Evolutionary conservation across 139 green algal species (phyloP).

Genomic region (Coccomyxa sp.): DNA sequence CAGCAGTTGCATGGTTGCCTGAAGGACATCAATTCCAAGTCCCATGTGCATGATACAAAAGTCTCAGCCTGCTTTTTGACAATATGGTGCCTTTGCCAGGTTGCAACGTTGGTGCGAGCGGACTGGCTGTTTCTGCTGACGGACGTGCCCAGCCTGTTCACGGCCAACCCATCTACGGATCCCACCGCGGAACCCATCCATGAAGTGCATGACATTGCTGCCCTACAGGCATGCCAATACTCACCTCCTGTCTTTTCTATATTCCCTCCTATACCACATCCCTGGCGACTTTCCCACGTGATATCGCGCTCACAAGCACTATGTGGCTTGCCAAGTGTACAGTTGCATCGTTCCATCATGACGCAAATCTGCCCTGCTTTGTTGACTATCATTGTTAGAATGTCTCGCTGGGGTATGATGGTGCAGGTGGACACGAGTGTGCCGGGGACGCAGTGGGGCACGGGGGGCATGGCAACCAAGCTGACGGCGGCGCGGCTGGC

Average conservation of each 20-base stretch:
- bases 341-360: too few relatives aligned
- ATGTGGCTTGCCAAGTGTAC: too few relatives aligned
- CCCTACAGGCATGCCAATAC: slow-evolving; percentile 38
- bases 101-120: slow-evolving; percentile 81
- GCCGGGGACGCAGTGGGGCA: slow-evolving; percentile 80
- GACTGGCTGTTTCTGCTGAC: slow-evolving; percentile 94
- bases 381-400: neutral
- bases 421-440: slow-evolving; percentile 60
- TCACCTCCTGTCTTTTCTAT: neutral
- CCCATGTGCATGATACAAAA: too few relatives aligned
- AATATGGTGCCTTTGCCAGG: slow-evolving; percentile 25
- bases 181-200: slow-evolving; percentile 54
- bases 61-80: too few relatives aligned
- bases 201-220: slow-evolving; percentile 66
- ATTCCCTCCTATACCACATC: neutral
- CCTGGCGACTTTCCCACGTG: too few relatives aligned
- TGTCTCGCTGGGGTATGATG: neutral
- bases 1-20: neutral
- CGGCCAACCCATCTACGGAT: slow-evolving; percentile 61
- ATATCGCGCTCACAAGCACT: too few relatives aligned
- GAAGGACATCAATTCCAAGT: neutral
- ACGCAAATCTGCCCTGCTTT: neutral
- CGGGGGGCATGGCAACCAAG: slow-evolving; percentile 94
- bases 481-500: slow-evolving; percentile 88
- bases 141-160: slow-evolving; percentile 91